These are phyloP conservation scores for Sonneratia caseolaris DNA, from an alignment of 345 rosid species.

Conservation along the genomic window DNA sequence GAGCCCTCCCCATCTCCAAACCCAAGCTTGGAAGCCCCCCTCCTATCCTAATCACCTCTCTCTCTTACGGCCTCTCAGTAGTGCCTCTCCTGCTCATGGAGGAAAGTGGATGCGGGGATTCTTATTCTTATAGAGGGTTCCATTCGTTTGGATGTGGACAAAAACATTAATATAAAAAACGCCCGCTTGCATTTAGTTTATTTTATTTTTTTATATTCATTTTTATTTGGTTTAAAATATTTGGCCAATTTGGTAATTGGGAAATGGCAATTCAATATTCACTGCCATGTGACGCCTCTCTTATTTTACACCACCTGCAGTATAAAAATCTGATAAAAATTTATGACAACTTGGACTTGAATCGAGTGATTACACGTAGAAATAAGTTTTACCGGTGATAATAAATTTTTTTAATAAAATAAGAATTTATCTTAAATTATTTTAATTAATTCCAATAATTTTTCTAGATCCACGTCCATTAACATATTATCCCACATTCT, in stretches of 20 bases:
- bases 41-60: neutral
- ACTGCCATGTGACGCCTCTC: neutral
- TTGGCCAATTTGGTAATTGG: neutral
- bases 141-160: neutral
- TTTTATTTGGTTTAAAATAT: neutral
- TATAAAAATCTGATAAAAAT: too few species aligned
- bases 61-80: neutral
- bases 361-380: too few species aligned
- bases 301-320: too few species aligned
- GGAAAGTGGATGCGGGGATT: neutral
- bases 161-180: neutral
- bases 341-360: too few species aligned
- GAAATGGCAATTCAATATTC: neutral
- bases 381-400: neutral
- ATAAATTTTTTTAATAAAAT: neutral
- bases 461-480: neutral
- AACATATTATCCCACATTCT: neutral
- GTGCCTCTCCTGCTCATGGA: neutral
- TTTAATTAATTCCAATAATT: neutral
- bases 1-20: slow-evolving; percentile 46
- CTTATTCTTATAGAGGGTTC: neutral
- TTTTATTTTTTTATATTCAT: neutral
- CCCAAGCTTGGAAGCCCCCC: neutral
- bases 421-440: neutral
- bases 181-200: neutral